Conservation (phyloP, 2,329 filamentous ascomycete genomes). For the Coniochaeta hoffmannii region DNA sequence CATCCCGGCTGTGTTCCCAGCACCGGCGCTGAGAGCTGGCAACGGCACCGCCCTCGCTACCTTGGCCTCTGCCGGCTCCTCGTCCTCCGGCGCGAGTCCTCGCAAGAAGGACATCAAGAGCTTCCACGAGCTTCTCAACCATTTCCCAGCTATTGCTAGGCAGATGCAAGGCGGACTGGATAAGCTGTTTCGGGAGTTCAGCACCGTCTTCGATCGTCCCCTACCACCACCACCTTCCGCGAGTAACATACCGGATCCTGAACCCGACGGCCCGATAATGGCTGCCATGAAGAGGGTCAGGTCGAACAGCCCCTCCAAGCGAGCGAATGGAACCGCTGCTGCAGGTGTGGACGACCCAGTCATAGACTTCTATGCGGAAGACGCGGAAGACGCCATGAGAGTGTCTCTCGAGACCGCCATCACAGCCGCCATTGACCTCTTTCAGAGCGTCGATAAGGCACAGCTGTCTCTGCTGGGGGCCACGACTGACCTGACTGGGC, state of each 20-base stretch:
- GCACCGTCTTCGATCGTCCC: slow-evolving; percentile 75
- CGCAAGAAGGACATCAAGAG: slow-evolving; percentile 86
- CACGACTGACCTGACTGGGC: slow-evolving; percentile 88
- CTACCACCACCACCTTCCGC: slow-evolving; percentile 67
- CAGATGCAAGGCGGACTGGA: slow-evolving; percentile 95
- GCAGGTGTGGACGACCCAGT: slow-evolving; percentile 22
- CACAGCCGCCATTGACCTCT: slow-evolving; percentile 88
- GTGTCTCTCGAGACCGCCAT: slow-evolving; percentile 86
- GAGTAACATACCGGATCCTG: slow-evolving; percentile 48
- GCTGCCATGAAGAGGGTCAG: slow-evolving; percentile 48
- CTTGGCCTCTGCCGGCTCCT: slow-evolving; percentile 20
- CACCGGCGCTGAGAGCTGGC: slow-evolving; percentile 8
- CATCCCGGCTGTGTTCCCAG: slow-evolving; percentile 54
- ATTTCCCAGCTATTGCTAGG: slow-evolving; percentile 90
- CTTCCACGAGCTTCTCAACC: slow-evolving; percentile 81
- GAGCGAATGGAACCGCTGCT: slow-evolving; percentile 17
- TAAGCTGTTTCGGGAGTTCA: slow-evolving; percentile 83
- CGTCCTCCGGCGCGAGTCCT: slow-evolving; percentile 39
- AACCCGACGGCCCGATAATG: slow-evolving; percentile 48
- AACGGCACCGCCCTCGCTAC: not conserved
- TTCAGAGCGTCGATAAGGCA: slow-evolving; percentile 92
- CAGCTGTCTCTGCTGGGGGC: slow-evolving; percentile 86
- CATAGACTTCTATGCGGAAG: slow-evolving; percentile 67
- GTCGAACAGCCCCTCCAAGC: slow-evolving; percentile 36
- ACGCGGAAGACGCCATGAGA: slow-evolving; percentile 87